A percentile compares a stretch with the other conserved stretches of the same genome.
Evolutionary conservation across 2,329 filamentous ascomycete species (phyloP).

Genomic region (Trichoderma koningii): DNA sequence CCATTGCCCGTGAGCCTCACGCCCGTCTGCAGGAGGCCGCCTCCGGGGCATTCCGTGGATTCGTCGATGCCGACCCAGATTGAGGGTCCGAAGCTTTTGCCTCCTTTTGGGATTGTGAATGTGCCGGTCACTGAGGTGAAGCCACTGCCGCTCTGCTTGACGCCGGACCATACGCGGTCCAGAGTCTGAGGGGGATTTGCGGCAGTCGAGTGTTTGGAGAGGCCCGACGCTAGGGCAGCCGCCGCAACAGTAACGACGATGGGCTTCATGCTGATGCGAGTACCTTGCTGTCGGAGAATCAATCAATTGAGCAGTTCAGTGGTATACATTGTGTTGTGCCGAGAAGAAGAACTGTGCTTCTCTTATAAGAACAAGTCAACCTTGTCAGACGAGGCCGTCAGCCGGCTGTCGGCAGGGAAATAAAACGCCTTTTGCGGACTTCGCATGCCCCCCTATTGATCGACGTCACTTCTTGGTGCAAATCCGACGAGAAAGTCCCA

Average conservation of each 20-base stretch:
- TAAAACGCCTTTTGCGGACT: background rate
- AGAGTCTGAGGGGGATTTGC: background rate
- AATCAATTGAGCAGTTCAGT: background rate
- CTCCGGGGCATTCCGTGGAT: constrained; percentile 41
- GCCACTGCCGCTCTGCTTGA: constrained; percentile 35
- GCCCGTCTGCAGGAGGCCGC: constrained; percentile 47
- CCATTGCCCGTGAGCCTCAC: constrained; percentile 43
- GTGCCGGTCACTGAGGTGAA: constrained; percentile 37
- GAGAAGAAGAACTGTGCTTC: background rate
- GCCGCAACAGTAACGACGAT: background rate
- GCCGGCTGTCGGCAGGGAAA: background rate
- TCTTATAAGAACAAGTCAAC: background rate
- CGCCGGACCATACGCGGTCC: constrained; percentile 35
- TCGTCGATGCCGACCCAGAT: constrained; percentile 54
- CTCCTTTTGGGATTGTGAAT: constrained; percentile 36
- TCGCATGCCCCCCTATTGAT: background rate
- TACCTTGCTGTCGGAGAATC: background rate
- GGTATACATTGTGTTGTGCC: background rate
- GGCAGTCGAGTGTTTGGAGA: background rate
- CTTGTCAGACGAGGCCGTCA: background rate
- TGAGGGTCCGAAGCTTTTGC: constrained; percentile 31
- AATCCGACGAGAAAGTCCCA: background rate
- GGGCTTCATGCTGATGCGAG: background rate
- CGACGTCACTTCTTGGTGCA: background rate
- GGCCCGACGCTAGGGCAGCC: background rate